A percentile compares a stretch with the other conserved stretches of the same genome.
phyloP scores from a whole-genome alignment of 1,284 basidiomycete species.

The Cerioporus squamosus region DNA sequence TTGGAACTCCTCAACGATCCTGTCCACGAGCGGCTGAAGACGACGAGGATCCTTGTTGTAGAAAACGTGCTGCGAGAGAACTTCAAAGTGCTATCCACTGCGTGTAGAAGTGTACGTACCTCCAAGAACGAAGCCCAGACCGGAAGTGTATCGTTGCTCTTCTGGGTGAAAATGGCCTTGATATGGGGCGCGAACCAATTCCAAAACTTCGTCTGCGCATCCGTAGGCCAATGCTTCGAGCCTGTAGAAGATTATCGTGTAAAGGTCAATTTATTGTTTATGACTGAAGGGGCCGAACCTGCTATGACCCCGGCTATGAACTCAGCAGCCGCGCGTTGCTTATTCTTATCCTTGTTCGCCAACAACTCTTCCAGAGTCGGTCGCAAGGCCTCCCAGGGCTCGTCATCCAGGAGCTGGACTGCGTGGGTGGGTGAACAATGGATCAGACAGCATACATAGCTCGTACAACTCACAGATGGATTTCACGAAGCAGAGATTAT shows the following conservation, averaged over 20 bases:
- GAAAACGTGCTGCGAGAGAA: constrained; percentile 62
- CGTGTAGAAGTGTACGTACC: constrained; percentile 39
- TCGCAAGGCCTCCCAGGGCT: constrained; percentile 59
- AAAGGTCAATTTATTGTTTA: neutral
- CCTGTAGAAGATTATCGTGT: constrained; percentile 45
- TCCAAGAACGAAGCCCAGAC: constrained; percentile 76
- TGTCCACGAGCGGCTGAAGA: constrained; percentile 79
- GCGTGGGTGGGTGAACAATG: constrained; percentile 29
- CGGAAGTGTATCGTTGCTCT: constrained; percentile 67
- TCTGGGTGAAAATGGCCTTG: constrained; percentile 66
- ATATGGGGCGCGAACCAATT: constrained; percentile 80
- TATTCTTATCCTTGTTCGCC: constrained; percentile 70
- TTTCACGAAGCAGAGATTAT: constrained; percentile 74
- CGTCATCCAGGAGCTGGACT: constrained; percentile 75
- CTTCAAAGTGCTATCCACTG: constrained; percentile 1
- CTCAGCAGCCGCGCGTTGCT: constrained; percentile 90
- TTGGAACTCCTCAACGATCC: constrained; percentile 65
- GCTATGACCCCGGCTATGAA: constrained; percentile 80
- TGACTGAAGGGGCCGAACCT: constrained; percentile 44
- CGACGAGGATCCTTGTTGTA: constrained; percentile 85
- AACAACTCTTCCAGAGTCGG: constrained; percentile 60
- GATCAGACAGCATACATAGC: too few relatives aligned
- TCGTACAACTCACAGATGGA: constrained; percentile 62
- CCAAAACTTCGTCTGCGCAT: constrained; percentile 77
- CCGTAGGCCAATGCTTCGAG: constrained; percentile 86